These are phyloP conservation scores for Macadamia integrifolia DNA, from an alignment of 164 flowering plant species.

Conservation along the genomic window DNA sequence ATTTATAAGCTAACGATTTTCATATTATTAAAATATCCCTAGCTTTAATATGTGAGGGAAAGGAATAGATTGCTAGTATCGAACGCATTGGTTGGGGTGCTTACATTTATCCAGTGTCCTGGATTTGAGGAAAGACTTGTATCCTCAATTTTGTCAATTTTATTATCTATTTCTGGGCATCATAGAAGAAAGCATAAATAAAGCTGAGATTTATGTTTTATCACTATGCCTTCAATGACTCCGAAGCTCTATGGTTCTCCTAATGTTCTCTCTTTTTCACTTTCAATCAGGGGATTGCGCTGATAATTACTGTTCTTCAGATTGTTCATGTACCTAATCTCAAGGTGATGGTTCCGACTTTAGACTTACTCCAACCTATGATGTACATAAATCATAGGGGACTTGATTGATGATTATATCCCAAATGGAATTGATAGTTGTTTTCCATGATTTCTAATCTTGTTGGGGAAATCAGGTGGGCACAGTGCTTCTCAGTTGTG, in stretches of 20 bases:
- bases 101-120: no score
- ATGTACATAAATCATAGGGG: no score
- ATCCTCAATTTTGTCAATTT: no score
- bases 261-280: slow-evolving; percentile 3
- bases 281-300: slow-evolving; percentile 70
- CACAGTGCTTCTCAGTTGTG: slow-evolving; percentile 90
- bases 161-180: no score
- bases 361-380: neutral
- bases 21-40: no score
- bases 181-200: no score
- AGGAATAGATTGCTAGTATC: no score
- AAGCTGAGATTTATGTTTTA: neutral
- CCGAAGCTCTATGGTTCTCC: neutral
- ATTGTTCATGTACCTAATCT: slow-evolving; percentile 92
- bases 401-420: no score
- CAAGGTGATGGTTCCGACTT: slow-evolving; percentile 50
- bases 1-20: no score
- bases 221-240: neutral
- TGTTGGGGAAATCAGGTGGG: slow-evolving; percentile 64
- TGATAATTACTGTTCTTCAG: slow-evolving; percentile 93
- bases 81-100: no score
- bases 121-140: no score
- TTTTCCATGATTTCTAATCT: slow-evolving; percentile 1
- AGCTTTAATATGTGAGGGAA: no score
- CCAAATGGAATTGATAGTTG: neutral